Conservation (phyloP, 345 rosid species). For the Firmiana major region DNA sequence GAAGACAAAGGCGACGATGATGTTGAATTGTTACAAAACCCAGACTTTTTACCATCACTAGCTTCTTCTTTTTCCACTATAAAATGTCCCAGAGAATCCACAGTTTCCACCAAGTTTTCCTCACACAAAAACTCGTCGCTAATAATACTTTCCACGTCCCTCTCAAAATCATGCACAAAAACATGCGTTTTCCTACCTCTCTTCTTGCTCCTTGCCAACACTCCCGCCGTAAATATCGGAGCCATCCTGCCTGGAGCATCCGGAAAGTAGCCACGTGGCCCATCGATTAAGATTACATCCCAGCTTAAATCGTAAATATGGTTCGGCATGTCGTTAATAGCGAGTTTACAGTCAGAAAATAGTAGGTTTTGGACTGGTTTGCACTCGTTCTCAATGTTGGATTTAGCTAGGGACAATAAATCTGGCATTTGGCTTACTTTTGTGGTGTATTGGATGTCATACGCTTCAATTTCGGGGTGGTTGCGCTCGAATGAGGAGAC, state of each 20-base stretch:
- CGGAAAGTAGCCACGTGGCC: constrained; percentile 60
- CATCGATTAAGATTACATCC: constrained; percentile 82
- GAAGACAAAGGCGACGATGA: constrained; percentile 15
- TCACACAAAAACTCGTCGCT: constrained; percentile 70
- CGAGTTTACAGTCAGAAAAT: constrained; percentile 80
- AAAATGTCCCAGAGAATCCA: constrained; percentile 59
- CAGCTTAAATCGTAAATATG: constrained; percentile 71
- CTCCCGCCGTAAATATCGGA: constrained; percentile 75
- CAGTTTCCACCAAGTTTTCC: constrained; percentile 58
- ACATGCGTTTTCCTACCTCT: constrained; percentile 51
- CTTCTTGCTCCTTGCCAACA: constrained; percentile 62
- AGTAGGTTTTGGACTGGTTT: constrained; percentile 83
- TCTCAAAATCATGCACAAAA: constrained; percentile 67
- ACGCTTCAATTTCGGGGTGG: constrained; percentile 68
- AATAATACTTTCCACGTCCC: constrained; percentile 64
- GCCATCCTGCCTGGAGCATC: constrained; percentile 85
- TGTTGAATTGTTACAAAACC: constrained; percentile 52
- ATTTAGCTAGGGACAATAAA: constrained; percentile 36
- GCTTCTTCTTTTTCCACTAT: constrained; percentile 29
- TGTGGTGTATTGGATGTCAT: constrained; percentile 71
- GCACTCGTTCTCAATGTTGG: constrained; percentile 47
- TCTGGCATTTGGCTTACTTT: constrained; percentile 48
- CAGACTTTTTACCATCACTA: not conserved
- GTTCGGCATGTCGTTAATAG: constrained; percentile 78
- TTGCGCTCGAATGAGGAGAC: constrained; percentile 62